Base-by-base conservation (phyloP, 345 rosid species). In the Pseudoturritis turrita region DNA sequence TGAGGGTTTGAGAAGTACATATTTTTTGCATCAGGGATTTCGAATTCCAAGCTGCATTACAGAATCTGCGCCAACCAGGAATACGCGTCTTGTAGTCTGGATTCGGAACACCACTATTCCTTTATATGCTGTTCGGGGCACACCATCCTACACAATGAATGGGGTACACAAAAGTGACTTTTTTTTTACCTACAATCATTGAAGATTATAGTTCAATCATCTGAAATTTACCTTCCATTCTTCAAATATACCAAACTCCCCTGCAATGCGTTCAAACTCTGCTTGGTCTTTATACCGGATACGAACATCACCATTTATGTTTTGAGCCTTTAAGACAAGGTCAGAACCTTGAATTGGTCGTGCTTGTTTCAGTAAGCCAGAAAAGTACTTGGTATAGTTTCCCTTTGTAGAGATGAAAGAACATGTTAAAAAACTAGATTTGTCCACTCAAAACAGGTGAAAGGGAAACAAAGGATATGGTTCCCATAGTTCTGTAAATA, bases 91-190 rank as follows among this genome's bases (percentile, higher is more conserved):
- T 71, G 83, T 69, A 22, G 87, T 76, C 37, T 84, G 91, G 79
- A 81, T 62, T 31, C 96, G 81, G 82, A 91, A 89, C 75, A 87
- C 88, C 65, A 95, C 96, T 21, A 88, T 79, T 77, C 99, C 98
- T 81, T 91, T 91, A 77, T 89, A 91, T 64, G 99, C 90, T 69
- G 96, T 83, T 77, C 99, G 89, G 26, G 97, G 98, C 40, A 95
- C 81, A 81, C 99, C 99, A 68, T 95, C 99, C 99, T 95, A 72
- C 25, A 60, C 46, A 59, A 74, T 49, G 19, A 44, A 50, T 29
- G 21, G 10, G 26, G 5, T 25, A 62, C 58, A 44, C 21, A 68
- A 60, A 44, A 15, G 33, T 60, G 61, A 62, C 45, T 10, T 11
- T 35, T 17, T n/a, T 65, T 56, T 31, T 15, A 49, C 68, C 58